phyloP scores from a whole-genome alignment of 768 basidiomycete species.

The Auriscalpium orientale region DNA sequence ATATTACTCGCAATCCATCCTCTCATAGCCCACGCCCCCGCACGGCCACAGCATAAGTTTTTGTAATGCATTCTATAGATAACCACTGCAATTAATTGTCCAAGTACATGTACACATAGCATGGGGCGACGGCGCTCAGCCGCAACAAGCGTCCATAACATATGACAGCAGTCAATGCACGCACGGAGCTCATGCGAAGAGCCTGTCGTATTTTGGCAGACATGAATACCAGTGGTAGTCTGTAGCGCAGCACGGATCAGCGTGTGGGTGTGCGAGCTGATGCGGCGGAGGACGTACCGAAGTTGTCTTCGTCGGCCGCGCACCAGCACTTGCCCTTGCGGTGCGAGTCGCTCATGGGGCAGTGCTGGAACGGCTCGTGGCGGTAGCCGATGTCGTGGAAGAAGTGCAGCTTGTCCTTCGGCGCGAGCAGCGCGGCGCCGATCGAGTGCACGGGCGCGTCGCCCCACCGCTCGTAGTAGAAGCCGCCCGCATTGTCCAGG shows the following conservation, averaged over 20 bases:
- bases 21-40: conserved; percentile 31
- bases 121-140: background rate
- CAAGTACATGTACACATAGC: background rate
- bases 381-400: conserved; percentile 92
- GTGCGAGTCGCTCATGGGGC: conserved; percentile 73
- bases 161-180: no score
- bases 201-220: conserved; percentile 27
- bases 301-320: conserved; percentile 55
- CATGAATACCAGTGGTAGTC: conserved; percentile 89
- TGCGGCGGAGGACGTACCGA: conserved; percentile 40
- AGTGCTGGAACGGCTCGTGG: conserved; percentile 93
- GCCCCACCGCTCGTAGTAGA: conserved; percentile 81
- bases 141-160: no score
- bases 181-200: conserved; percentile 6
- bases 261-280: conserved; percentile 4
- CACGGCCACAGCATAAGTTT: background rate
- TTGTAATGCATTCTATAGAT: conserved; percentile 4
- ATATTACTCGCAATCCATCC: conserved; percentile 89
- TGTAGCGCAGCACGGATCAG: conserved; percentile 21
- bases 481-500: conserved; percentile 47
- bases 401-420: conserved; percentile 88
- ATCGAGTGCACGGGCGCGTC: conserved; percentile 82
- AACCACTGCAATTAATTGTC: conserved; percentile 2
- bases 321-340: conserved; percentile 83
- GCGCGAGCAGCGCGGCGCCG: conserved; percentile 82